These are phyloP conservation scores for Trichoderma harzianum DNA, from an alignment of 2,329 filamentous ascomycete species.

Conservation along the genomic window DNA sequence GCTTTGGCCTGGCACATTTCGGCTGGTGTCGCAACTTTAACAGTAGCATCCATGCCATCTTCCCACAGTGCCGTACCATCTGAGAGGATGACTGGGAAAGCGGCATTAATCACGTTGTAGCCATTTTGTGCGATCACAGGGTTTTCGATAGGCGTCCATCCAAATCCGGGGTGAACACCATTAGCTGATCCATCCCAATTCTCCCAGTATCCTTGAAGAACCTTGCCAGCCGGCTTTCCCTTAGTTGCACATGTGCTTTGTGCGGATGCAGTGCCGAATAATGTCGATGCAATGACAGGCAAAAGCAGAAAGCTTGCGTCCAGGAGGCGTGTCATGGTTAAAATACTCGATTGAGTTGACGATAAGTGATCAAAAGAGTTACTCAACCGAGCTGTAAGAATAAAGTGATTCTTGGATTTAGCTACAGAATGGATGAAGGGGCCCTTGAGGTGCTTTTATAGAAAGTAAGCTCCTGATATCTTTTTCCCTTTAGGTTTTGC, in stretches of 20 bases:
- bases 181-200: slow-evolving; percentile 36
- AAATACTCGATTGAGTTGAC: not conserved
- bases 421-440: not conserved
- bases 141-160: slow-evolving; percentile 34
- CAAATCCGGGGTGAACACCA: slow-evolving; percentile 33
- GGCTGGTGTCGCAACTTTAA: slow-evolving; percentile 30
- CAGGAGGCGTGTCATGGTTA: slow-evolving; percentile 21
- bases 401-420: not conserved
- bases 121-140: slow-evolving; percentile 29
- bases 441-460: not conserved
- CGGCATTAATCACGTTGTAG: slow-evolving; percentile 36
- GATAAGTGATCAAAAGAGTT: not conserved
- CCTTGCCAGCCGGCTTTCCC: slow-evolving; percentile 32
- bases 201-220: slow-evolving; percentile 37
- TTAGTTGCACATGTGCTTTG: slow-evolving; percentile 31
- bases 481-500: not conserved
- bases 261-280: slow-evolving; percentile 16
- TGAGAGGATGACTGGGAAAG: slow-evolving; percentile 34
- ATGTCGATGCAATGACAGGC: slow-evolving; percentile 17
- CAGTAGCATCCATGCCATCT: slow-evolving; percentile 32
- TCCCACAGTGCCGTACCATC: slow-evolving; percentile 34
- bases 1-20: slow-evolving; percentile 36
- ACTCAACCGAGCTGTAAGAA: not conserved
- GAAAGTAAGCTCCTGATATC: not conserved
- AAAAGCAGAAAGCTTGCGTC: slow-evolving; percentile 21